Base-by-base conservation (phyloP, 228 moss, liverwort and hornwort genomes). In the Sphagnum magellanicum region DNA sequence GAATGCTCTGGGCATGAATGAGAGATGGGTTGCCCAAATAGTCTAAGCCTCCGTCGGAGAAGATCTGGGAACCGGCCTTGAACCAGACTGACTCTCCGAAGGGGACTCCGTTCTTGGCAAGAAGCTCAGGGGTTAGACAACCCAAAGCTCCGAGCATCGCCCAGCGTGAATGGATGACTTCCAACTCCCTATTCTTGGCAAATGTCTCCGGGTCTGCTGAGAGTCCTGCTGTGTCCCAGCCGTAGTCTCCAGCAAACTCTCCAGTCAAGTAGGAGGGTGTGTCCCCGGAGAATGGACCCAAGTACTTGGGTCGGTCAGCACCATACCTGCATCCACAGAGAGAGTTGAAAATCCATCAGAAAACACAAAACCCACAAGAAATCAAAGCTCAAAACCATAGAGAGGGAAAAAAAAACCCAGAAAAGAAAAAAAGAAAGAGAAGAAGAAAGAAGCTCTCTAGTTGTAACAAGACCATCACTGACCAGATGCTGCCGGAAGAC, bases 181-280 rank as follows among this genome's bases (percentile, higher is more conserved):
- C 71, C 15, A 71, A 63, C 71, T 71, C 68, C 5, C 68, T 53
- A 57, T 68, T 68, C 68, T 52, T 68, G 12, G 68, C 68, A 48
- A 68, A 68, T 6, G 50, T 51, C 68, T 68, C 68, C 46, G 68
- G 68, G 48, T 68, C 68, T 5, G 68, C 51, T 53, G 68, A 68
- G 4, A 68, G 48, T 13, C 68, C 68, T 5, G 68, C 68, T 53
- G 68, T 68, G 46, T 68, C 68, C 68, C 68, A 68, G 57, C 68
- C 68, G 48, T 68, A 68, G 68, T 68, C 68, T 15, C 68, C 68
- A 10, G 68, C 77, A 59, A 71, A 81, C 77, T 81, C 81, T 13
- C 81, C 81, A 74, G 77, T 78, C 74, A 81, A 74, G 52, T 81
- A 81, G 48, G 71, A 65, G 9, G 81, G 81, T 15, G 81, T 78